Base-by-base conservation (phyloP, 1,284 basidiomycete genomes). In the Trametes versicolor region DNA sequence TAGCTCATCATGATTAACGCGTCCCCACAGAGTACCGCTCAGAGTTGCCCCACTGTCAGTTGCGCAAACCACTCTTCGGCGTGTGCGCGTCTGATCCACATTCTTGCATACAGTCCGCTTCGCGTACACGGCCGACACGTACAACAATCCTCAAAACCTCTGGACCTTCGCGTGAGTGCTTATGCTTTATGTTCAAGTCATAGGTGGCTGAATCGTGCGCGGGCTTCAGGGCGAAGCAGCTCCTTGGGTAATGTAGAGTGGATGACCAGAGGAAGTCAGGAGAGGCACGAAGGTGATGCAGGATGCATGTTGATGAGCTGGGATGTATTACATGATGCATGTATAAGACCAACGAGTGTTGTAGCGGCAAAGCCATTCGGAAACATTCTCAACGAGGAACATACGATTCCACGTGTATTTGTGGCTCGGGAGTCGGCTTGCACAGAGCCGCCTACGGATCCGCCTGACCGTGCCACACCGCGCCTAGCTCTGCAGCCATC, bases 101-200 rank as follows among this genome's bases (percentile, higher is more conserved):
- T 37, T 37, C n/a, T 10, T 41, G 21, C n/a, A 4, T 10, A 37
- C 52, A 53, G 36, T 83, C 48, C 48, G 48, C 21, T 88, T 89
- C 75, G 77, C 84, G 9, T 89, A 89, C 72, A 89, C 88, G 6
- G 77, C 76, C 50, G 85, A 87, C 23, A 89, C 87, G 0, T 89
- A 87, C 78, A 87, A 86, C 74, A 86, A 86, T 68, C 87, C 87
- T 1, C 85, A 87, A 64, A 85, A 84, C 52, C 71, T 89, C 23
- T 89, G 88, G 87, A 75, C 71, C 0, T 88, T 86, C 63, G 85
- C 83, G 86, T 88, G 51, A 62, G 64, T 63, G 23, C 6, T 39
- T 7, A 4, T 9, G 25, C 36, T 15, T 4, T 41, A 4, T 41
- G 19, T 13, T 17, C 7, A 10, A 10, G 5, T 17, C 2, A 12